Conservation (phyloP, 768 basidiomycete genomes). For the Lyophyllum shimeji region DNA sequence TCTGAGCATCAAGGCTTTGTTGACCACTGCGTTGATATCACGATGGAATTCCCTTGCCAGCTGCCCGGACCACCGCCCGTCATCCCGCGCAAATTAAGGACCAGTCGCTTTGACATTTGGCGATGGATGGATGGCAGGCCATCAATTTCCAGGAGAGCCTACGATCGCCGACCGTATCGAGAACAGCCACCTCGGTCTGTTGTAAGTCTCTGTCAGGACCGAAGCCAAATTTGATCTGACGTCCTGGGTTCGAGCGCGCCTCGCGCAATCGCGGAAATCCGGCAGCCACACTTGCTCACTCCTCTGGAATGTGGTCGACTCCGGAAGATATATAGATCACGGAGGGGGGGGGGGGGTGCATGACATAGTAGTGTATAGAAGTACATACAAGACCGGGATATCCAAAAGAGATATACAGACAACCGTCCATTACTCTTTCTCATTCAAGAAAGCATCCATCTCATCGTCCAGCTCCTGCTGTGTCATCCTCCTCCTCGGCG, state of each 20-base stretch:
- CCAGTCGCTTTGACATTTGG: not conserved
- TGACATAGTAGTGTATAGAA: conserved; percentile 1
- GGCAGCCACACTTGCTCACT: too few species aligned
- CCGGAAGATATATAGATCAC: not conserved
- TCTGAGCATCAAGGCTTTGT: too few species aligned
- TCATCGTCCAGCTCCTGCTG: conserved; percentile 83
- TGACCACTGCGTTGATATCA: too few species aligned
- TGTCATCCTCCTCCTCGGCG: conserved; percentile 47
- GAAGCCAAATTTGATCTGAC: too few species aligned
- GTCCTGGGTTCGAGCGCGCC: too few species aligned
- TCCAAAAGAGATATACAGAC: not conserved
- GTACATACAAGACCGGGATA: conserved; percentile 7
- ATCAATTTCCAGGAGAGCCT: not conserved
- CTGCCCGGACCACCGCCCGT: not conserved
- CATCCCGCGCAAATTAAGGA: not conserved
- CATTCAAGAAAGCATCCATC: conserved; percentile 73
- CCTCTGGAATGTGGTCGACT: not conserved
- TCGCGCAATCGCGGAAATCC: too few species aligned
- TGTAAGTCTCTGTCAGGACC: too few species aligned
- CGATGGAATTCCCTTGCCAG: not conserved
- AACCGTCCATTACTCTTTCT: conserved; percentile 28
- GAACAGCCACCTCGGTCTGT: not conserved
- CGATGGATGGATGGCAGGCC: not conserved
- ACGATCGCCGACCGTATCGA: too few species aligned
- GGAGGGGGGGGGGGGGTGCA: not conserved